Evolutionary conservation across 2,329 filamentous ascomycete species (phyloP).

Genomic region (Escovopsis sp.): DNA sequence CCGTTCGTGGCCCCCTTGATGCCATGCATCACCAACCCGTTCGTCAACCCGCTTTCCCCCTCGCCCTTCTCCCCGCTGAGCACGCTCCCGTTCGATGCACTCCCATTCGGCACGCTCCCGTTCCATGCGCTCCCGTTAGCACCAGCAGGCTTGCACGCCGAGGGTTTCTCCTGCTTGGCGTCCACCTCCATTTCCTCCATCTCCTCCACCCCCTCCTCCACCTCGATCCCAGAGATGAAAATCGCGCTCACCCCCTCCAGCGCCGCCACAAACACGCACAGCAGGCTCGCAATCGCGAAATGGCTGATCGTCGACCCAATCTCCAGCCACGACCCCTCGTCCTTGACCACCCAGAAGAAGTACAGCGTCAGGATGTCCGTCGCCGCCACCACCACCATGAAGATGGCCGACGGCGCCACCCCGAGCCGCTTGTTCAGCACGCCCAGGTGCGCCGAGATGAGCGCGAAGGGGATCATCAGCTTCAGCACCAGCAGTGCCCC

Average conservation of each 20-base stretch:
- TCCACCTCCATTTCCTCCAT: no score
- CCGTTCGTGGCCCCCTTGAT: no score
- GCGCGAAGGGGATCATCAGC: constrained; percentile 79
- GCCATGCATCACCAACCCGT: no score
- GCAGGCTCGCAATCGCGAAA: constrained; percentile 77
- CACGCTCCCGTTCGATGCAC: no score
- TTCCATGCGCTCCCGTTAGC: no score
- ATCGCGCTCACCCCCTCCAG: constrained; percentile 74
- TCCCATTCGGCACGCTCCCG: no score
- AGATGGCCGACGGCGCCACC: constrained; percentile 74
- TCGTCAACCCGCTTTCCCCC: no score
- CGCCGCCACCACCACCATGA: constrained; percentile 87
- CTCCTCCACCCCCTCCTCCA: constrained; percentile 15
- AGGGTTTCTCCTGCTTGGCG: no score
- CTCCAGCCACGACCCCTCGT: constrained; percentile 93
- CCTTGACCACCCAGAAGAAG: constrained; percentile 95
- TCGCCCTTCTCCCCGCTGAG: no score
- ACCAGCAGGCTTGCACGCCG: no score
- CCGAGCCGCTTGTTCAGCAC: constrained; percentile 74
- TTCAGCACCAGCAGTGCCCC: constrained; percentile 77
- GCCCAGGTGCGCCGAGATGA: constrained; percentile 87
- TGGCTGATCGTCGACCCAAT: constrained; percentile 95
- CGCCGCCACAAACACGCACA: constrained; percentile 81
- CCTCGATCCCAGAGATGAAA: constrained; percentile 68
- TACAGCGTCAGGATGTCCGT: constrained; percentile 85